A percentile compares a stretch with the other conserved stretches of the same genome.
phyloP scores from a whole-genome alignment of 1,284 basidiomycete species.

The Rhodotorula sp. region DNA sequence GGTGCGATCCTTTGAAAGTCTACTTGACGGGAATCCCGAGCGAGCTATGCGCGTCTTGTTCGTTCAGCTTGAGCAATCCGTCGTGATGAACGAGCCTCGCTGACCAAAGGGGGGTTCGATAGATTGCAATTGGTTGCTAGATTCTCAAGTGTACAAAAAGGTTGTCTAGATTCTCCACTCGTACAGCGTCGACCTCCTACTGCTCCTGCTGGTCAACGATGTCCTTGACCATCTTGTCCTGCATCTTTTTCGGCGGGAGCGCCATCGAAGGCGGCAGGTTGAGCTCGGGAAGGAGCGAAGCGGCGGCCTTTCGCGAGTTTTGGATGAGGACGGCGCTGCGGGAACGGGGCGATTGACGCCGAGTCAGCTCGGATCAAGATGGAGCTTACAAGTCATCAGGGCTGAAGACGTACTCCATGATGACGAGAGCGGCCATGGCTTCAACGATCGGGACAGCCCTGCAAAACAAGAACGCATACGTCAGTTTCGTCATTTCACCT shows the following conservation, averaged over 20 bases:
- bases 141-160: not conserved
- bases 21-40: not conserved
- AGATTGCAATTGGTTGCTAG: not conserved
- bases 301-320: constrained; percentile 70
- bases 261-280: constrained; percentile 74
- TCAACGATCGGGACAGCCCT: constrained; percentile 96
- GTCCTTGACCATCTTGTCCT: constrained; percentile 27
- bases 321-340: constrained; percentile 72
- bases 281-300: constrained; percentile 66
- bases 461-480: not conserved
- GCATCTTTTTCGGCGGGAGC: constrained; percentile 26
- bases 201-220: constrained; percentile 19
- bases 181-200: not conserved
- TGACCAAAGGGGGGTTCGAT: no score
- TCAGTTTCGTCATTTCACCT: not conserved
- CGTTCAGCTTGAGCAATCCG: not conserved
- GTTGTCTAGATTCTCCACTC: not conserved
- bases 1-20: not conserved
- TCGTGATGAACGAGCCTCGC: no score
- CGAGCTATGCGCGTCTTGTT: not conserved
- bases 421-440: constrained; percentile 91
- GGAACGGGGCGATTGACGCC: not conserved
- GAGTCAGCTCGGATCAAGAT: not conserved
- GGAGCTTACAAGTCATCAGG: not conserved
- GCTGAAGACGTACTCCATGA: constrained; percentile 69